phyloP scores from a whole-genome alignment of 768 basidiomycete genomes.

The Exidia glandulosa region DNA sequence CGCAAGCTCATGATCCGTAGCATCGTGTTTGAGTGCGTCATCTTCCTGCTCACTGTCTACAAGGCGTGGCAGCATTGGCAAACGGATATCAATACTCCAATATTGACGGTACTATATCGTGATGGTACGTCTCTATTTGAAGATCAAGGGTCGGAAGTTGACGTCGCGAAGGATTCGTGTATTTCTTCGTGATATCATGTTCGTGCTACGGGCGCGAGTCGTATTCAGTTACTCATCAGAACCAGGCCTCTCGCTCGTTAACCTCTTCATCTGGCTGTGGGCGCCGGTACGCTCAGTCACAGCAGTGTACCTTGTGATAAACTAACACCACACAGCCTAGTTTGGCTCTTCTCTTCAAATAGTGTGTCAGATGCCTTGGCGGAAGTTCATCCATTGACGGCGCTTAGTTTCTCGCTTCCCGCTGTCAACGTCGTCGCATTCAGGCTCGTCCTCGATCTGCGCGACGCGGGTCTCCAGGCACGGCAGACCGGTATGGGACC shows the following conservation, averaged over 20 bases:
- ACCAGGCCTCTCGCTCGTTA: background rate
- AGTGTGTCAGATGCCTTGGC: background rate
- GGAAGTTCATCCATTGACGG: background rate
- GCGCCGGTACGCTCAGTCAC: background rate
- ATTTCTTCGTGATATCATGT: background rate
- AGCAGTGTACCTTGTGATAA: background rate
- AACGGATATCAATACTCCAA: background rate
- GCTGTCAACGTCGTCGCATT: background rate
- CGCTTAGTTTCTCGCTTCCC: background rate
- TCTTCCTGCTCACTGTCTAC: background rate
- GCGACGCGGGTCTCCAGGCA: background rate
- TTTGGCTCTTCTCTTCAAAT: background rate
- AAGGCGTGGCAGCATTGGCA: background rate
- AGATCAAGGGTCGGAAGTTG: background rate
- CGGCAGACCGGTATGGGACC: background rate
- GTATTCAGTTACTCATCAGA: background rate
- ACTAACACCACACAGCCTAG: background rate
- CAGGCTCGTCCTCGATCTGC: background rate
- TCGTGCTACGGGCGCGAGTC: background rate
- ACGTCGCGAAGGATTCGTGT: background rate
- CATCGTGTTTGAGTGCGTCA: background rate
- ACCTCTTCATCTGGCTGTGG: background rate
- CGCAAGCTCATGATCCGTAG: background rate
- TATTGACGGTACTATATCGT: background rate
- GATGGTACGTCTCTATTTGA: background rate